Evolutionary conservation across 352 stramenopile species (phyloP).

Genomic region (Phytophthora brassicae): DNA sequence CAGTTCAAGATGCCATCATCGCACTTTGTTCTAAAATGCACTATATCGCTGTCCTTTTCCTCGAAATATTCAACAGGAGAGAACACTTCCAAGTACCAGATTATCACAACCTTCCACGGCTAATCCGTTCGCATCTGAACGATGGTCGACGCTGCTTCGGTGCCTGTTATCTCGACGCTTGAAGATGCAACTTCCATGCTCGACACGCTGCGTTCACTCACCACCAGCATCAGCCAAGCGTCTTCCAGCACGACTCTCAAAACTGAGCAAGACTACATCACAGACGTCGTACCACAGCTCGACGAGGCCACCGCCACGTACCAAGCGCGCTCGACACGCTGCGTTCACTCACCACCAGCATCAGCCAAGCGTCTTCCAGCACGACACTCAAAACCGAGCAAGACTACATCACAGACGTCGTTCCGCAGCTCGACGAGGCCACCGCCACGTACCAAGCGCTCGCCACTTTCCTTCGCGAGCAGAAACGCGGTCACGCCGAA

Average conservation of each 20-base stretch:
- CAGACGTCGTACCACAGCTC: slow-evolving; percentile 46
- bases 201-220: slow-evolving; percentile 37
- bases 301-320: slow-evolving; percentile 63
- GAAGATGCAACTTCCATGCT: slow-evolving; percentile 45
- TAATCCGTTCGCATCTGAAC: background rate
- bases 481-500: slow-evolving; percentile 54
- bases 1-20: no score
- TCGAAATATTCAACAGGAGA: no score
- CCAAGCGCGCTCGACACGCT: no score
- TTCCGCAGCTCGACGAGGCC: slow-evolving; percentile 55
- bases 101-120: background rate
- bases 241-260: slow-evolving; percentile 44
- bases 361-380: slow-evolving; percentile 38
- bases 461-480: slow-evolving; percentile 57
- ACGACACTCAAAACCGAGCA: slow-evolving; percentile 49
- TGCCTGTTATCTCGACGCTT: slow-evolving; percentile 39
- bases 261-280: slow-evolving; percentile 58
- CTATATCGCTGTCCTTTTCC: no score
- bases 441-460: slow-evolving; percentile 65
- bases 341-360: slow-evolving; percentile 37
- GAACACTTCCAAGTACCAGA: background rate
- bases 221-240: slow-evolving; percentile 36
- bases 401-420: slow-evolving; percentile 52
- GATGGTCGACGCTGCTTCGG: background rate
- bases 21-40: no score